These are phyloP conservation scores for Claviceps monticola DNA, from an alignment of 2,329 filamentous ascomycete species.

Conservation along the genomic window DNA sequence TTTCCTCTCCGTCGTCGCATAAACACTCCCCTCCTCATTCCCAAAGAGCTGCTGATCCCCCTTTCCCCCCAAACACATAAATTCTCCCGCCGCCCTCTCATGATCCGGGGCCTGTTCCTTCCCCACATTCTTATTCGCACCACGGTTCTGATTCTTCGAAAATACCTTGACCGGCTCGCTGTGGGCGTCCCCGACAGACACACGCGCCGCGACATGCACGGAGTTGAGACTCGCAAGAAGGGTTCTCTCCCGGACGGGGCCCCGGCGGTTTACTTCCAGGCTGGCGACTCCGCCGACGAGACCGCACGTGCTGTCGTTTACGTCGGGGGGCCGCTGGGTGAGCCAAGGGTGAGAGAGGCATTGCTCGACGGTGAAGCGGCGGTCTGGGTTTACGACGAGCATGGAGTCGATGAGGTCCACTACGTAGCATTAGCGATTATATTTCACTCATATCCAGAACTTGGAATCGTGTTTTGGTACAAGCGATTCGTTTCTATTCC, in stretches of 20 bases:
- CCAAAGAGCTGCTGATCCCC: constrained; percentile 70
- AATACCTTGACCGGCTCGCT: constrained; percentile 58
- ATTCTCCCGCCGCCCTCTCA: constrained; percentile 57
- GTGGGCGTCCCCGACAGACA: constrained; percentile 38
- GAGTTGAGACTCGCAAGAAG: constrained; percentile 72
- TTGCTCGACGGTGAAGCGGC: constrained; percentile 77
- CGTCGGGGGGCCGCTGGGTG: constrained; percentile 43
- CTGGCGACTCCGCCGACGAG: constrained; percentile 73
- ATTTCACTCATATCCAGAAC: too few species aligned
- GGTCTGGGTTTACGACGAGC: constrained; percentile 75
- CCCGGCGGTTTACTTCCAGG: constrained; percentile 74
- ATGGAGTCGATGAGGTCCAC: constrained; percentile 88
- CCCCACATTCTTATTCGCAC: constrained; percentile 20
- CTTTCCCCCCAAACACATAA: constrained; percentile 72
- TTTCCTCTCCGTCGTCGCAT: constrained; percentile 25
- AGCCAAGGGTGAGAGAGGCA: constrained; percentile 89
- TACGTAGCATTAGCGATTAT: constrained; percentile 2
- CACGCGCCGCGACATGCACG: constrained; percentile 37
- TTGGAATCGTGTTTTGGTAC: too few species aligned
- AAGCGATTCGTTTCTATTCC: too few species aligned
- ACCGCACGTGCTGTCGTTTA: constrained; percentile 81
- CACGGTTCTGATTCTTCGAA: constrained; percentile 47
- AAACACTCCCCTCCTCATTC: constrained; percentile 42
- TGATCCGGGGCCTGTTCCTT: constrained; percentile 55
- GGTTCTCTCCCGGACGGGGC: constrained; percentile 69